Evolutionary conservation across 2,329 filamentous ascomycete species (phyloP).

Genomic region (Epichloe aotearoae): DNA sequence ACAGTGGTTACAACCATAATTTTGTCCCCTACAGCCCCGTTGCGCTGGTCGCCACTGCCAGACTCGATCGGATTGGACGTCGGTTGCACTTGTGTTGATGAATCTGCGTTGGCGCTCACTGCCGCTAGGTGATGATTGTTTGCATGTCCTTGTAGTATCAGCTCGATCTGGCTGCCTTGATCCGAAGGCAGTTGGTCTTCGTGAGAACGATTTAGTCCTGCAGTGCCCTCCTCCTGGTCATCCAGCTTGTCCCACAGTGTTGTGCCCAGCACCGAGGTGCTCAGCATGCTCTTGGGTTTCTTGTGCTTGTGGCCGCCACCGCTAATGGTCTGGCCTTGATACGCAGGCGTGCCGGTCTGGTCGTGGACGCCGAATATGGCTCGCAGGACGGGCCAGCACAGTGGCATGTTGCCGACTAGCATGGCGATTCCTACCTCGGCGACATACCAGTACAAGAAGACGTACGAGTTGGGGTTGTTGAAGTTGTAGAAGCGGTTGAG

Average conservation of each 20-base stretch:
- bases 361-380: conserved; percentile 19
- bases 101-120: conserved; percentile 4
- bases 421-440: conserved; percentile 46
- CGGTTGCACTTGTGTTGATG: conserved; percentile 3
- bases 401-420: conserved; percentile 46
- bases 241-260: conserved; percentile 19
- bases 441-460: conserved; percentile 48
- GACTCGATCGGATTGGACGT: background rate
- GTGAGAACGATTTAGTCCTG: background rate
- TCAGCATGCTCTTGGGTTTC: conserved; percentile 6
- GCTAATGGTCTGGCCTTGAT: conserved; percentile 10
- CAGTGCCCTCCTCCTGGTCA: conserved; percentile 10
- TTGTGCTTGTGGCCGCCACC: conserved; percentile 6
- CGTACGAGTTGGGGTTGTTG: conserved; percentile 36
- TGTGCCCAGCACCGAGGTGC: conserved; percentile 9
- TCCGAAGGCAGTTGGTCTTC: conserved; percentile 4
- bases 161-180: conserved; percentile 18
- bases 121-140: conserved; percentile 8
- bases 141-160: conserved; percentile 10
- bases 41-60: conserved; percentile 1
- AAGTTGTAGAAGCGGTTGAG: conserved; percentile 52
- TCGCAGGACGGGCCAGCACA: conserved; percentile 44
- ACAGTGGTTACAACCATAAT: conserved; percentile 18
- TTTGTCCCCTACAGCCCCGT: conserved; percentile 7
- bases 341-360: conserved; percentile 13